Evolutionary conservation across 208 protist species (phyloP).

Genomic region (Leptomonas seymouri): DNA sequence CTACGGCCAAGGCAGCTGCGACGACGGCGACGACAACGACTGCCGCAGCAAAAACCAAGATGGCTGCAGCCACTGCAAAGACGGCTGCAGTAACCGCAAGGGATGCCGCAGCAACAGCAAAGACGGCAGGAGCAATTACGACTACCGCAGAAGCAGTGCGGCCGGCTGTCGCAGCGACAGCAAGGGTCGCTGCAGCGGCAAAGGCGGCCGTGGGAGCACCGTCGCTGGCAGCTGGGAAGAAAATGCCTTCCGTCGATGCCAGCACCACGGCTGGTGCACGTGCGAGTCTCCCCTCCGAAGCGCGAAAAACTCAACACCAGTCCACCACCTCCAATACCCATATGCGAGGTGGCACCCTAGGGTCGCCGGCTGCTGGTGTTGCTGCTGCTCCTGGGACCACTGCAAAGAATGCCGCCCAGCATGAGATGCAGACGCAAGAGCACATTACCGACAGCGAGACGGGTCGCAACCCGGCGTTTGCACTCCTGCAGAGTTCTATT

Average conservation of each 20-base stretch:
- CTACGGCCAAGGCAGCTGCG: not conserved
- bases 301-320: not conserved
- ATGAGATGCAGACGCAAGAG: not conserved
- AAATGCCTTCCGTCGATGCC: not conserved
- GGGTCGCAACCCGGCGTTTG: not conserved
- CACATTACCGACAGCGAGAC: not conserved
- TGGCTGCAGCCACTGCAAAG: too few species aligned
- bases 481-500: conserved; percentile 17
- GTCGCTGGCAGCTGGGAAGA: not conserved
- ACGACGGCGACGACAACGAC: not conserved
- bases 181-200: not conserved
- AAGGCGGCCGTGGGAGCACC: not conserved
- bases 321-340: not conserved
- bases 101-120: not conserved
- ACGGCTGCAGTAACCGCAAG: not conserved
- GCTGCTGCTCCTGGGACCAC: not conserved
- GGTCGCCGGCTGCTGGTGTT: not conserved
- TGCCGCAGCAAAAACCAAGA: not conserved
- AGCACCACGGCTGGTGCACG: not conserved
- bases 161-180: too few species aligned
- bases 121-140: not conserved
- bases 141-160: not conserved
- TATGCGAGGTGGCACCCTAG: not conserved
- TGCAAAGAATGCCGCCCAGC: not conserved
- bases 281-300: not conserved